phyloP scores from a whole-genome alignment of 78 protist genomes.

The Dictyostelium capitatum region DNA sequence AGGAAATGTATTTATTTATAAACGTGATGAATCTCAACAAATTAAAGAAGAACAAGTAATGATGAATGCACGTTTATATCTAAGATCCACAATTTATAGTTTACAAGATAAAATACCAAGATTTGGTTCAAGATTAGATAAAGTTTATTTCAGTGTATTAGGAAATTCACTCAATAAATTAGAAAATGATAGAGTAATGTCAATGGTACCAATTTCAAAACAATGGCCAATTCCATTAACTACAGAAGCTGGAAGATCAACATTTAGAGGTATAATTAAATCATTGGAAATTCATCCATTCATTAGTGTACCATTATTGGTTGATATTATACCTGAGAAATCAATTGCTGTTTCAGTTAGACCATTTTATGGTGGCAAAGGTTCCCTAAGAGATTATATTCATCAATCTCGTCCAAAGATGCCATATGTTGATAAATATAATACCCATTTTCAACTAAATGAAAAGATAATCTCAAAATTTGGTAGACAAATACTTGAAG shows the following conservation, averaged over 20 bases:
- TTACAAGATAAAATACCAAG: slow-evolving; percentile 23
- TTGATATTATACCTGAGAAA: slow-evolving; percentile 52
- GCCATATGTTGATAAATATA: slow-evolving; percentile 36
- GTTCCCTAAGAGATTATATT: slow-evolving; percentile 64
- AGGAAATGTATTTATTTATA: slow-evolving; percentile 69
- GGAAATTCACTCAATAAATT: slow-evolving; percentile 4
- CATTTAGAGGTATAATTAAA: slow-evolving; percentile 28
- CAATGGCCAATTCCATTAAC: slow-evolving; percentile 62
- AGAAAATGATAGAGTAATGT: slow-evolving; percentile 54
- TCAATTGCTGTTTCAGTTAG: slow-evolving; percentile 21
- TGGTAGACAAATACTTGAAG: slow-evolving; percentile 74
- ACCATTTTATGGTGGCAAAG: slow-evolving; percentile 44
- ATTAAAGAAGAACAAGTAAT: slow-evolving; percentile 40
- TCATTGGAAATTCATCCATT: slow-evolving; percentile 75
- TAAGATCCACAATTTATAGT: slow-evolving; percentile 64
- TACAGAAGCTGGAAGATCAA: slow-evolving; percentile 40
- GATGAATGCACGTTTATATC: slow-evolving; percentile 70
- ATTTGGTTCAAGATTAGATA: slow-evolving; percentile 63
- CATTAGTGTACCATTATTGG: slow-evolving; percentile 53
- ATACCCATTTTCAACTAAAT: slow-evolving; percentile 18
- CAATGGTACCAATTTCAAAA: slow-evolving; percentile 50
- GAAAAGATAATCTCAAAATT: slow-evolving; percentile 50
- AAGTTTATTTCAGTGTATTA: slow-evolving; percentile 31
- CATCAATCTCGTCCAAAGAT: slow-evolving; percentile 59
- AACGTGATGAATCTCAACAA: slow-evolving; percentile 26